phyloP scores from a whole-genome alignment of 805 yeast species.

The Yamadazyma tumulicola region DNA sequence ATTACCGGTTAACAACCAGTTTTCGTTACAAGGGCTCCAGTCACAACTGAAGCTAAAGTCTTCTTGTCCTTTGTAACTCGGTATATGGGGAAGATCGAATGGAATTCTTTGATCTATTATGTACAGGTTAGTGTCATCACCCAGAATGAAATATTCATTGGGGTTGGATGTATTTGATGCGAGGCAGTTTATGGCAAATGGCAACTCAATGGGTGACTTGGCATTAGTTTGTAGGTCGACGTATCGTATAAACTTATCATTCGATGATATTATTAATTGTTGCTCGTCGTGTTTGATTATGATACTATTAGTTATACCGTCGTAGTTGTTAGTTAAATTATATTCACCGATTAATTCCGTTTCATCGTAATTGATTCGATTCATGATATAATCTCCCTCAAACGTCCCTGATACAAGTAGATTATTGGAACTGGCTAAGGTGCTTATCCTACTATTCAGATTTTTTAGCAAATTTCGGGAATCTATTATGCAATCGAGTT shows the following conservation, averaged over 20 bases:
- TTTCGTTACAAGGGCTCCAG: conserved; percentile 45
- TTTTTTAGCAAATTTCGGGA: conserved; percentile 25
- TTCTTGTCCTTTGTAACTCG: conserved; percentile 38
- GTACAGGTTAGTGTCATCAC: conserved; percentile 44
- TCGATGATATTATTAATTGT: conserved; percentile 45
- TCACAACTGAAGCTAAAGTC: conserved; percentile 61
- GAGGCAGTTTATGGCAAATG: conserved; percentile 51
- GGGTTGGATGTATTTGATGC: conserved; percentile 38
- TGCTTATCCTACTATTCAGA: conserved; percentile 43
- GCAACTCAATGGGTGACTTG: conserved; percentile 20
- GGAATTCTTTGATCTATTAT: conserved; percentile 43
- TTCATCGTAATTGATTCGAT: conserved; percentile 21
- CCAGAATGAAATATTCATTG: conserved; percentile 44
- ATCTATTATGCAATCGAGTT: conserved; percentile 39
- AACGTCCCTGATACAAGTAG: conserved; percentile 52
- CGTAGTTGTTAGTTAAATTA: conserved; percentile 37
- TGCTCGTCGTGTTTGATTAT: conserved; percentile 27
- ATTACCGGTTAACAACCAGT: conserved; percentile 50
- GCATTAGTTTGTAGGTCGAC: conserved; percentile 31
- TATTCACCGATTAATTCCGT: conserved; percentile 30
- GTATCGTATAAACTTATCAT: conserved; percentile 43
- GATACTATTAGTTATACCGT: conserved; percentile 53
- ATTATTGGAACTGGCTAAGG: conserved; percentile 41
- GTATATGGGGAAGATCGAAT: conserved; percentile 13
- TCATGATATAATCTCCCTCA: conserved; percentile 46